Evolutionary conservation across 2,329 filamentous ascomycete genomes (phyloP), one percentile per base, ranked within the genome.

Genomic region (Mycocentrospora acerina): DNA sequence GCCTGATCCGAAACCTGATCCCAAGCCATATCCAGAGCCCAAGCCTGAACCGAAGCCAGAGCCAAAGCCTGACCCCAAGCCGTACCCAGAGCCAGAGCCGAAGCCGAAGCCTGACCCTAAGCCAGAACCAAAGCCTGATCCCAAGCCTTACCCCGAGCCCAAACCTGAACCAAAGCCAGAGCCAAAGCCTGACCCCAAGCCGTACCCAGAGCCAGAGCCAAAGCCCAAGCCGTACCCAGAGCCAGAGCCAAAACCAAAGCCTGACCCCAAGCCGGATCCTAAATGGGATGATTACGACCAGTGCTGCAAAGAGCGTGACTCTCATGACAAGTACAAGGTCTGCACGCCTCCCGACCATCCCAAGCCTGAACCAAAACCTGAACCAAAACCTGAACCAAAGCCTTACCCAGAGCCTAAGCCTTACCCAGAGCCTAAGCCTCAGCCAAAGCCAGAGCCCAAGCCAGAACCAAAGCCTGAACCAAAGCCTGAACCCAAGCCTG

Each of bases 391-490:
- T 22, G 19, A 25, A 11, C 29, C 26, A 19, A 22, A 22, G 19
- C 19, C 19, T 22, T 5, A 22, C 24, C 33, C 24, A 27, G 14
- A 13, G n/a, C 37, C 37, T 14, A 22, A 32, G 12, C 36, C 36
- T 7, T 24, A 15, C 11, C 35, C 28, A 17, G 24, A 22, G 19
- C 19, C n/a, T n/a, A n/a, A 46, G 17, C 35, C 40, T 11, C 27
- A 38, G 18, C 27, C 32, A n/a, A n/a, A n/a, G n/a, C n/a, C n/a
- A n/a, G n/a, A n/a, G n/a, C 19, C 19, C 9, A 9, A 22, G 19
- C 5, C 5, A 9, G 19, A 22, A 9, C 5, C 5, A 22, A 22
- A 22, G 19, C 19, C 19, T 22, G 9, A 43, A n/a, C 35, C 40
- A 10, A 30, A 38, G 18, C 29, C 32, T 18, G 15, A 7, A 3